Conservation (phyloP, 2,329 filamentous ascomycete species). For the Diplocarpon rosae region DNA sequence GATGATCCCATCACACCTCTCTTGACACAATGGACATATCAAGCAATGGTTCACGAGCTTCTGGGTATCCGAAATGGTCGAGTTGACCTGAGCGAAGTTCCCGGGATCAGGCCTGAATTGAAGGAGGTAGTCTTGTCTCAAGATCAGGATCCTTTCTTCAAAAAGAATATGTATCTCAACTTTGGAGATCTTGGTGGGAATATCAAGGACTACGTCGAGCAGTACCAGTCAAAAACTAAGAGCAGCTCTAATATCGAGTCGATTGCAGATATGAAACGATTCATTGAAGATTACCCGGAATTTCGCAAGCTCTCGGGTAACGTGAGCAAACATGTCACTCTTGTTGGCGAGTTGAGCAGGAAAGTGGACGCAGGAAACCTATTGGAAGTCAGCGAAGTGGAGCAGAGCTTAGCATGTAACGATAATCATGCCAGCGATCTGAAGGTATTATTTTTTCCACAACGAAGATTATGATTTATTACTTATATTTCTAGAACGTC, state of each 20-base stretch:
- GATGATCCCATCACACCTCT: slow-evolving; percentile 93
- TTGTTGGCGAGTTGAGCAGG: slow-evolving; percentile 87
- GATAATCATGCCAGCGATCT: slow-evolving; percentile 87
- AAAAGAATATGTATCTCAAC: slow-evolving; percentile 97
- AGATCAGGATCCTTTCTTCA: slow-evolving; percentile 98
- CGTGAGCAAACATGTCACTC: slow-evolving; percentile 94
- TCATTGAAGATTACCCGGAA: slow-evolving; percentile 97
- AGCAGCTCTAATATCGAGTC: slow-evolving; percentile 93
- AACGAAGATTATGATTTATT: neutral
- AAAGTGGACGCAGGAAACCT: slow-evolving; percentile 76
- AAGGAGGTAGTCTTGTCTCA: slow-evolving; percentile 92
- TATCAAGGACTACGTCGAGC: slow-evolving; percentile 96
- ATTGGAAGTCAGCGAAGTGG: slow-evolving; percentile 92
- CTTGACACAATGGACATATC: slow-evolving; percentile 96
- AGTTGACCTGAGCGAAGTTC: slow-evolving; percentile 75
- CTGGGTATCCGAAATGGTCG: slow-evolving; percentile 92
- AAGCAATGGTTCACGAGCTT: slow-evolving; percentile 98
- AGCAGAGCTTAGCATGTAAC: slow-evolving; percentile 93
- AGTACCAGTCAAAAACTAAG: slow-evolving; percentile 96
- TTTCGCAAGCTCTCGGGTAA: slow-evolving; percentile 96
- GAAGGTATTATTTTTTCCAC: slow-evolving; percentile 47
- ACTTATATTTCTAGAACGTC: slow-evolving; percentile 48
- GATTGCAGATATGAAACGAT: slow-evolving; percentile 97
- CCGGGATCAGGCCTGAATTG: slow-evolving; percentile 74
- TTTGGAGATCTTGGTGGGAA: slow-evolving; percentile 93